Conservation (phyloP, 1,284 basidiomycete genomes). For the Cryptococcus hybrid region DNA sequence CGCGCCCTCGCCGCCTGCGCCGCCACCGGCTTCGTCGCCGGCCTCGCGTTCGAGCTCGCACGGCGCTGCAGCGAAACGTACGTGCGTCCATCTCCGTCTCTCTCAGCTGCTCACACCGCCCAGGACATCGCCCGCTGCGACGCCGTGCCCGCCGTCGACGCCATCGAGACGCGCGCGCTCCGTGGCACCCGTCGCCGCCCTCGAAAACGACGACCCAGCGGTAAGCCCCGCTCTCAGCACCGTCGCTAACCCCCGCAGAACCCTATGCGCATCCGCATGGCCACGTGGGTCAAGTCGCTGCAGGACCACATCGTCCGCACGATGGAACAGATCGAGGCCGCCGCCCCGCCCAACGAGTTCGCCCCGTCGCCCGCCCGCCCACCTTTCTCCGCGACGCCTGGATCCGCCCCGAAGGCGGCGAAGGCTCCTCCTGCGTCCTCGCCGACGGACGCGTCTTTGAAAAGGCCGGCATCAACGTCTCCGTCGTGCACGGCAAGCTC, state of each 20-base stretch:
- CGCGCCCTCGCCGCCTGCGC: neutral
- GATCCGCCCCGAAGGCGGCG: slow-evolving; percentile 74
- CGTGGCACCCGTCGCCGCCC: slow-evolving; percentile 35
- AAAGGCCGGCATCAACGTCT: slow-evolving; percentile 96
- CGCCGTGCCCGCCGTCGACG: slow-evolving; percentile 30
- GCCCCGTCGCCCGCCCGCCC: slow-evolving; percentile 26
- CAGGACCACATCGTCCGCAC: slow-evolving; percentile 79
- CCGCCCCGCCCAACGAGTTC: slow-evolving; percentile 52
- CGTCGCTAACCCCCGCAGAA: slow-evolving; percentile 28
- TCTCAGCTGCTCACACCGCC: neutral
- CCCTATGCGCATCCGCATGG: slow-evolving; percentile 76
- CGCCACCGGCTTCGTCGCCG: slow-evolving; percentile 23
- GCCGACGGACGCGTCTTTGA: slow-evolving; percentile 74
- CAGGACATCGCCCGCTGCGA: slow-evolving; percentile 25
- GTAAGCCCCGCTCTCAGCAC: slow-evolving; percentile 23
- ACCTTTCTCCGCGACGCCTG: slow-evolving; percentile 85
- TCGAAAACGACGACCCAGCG: slow-evolving; percentile 46
- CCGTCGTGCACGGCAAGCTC: slow-evolving; percentile 83
- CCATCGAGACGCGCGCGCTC: slow-evolving; percentile 31
- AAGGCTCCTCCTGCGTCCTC: slow-evolving; percentile 85
- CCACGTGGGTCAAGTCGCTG: slow-evolving; percentile 72
- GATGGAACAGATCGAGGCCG: slow-evolving; percentile 76
- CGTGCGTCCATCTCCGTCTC: neutral
- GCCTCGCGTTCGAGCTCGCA: slow-evolving; percentile 8
- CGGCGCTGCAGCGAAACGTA: slow-evolving; percentile 6